Conservation (phyloP, 176 grass and related monocot genomes). For the Oryza coarctata region DNA sequence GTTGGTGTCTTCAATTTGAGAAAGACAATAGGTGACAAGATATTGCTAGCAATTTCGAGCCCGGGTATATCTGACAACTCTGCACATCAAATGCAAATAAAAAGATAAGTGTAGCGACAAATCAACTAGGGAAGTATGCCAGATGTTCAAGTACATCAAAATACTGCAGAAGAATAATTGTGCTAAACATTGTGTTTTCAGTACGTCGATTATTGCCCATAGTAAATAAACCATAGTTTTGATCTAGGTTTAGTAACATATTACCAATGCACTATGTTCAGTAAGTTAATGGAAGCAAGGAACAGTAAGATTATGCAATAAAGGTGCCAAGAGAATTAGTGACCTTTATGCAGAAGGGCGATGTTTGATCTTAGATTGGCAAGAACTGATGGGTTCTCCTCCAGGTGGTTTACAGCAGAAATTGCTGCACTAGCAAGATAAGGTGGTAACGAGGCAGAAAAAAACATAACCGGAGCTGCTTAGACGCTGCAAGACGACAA, state of each 20-base stretch:
- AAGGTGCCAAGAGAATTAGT: neutral
- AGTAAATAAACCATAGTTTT: neutral
- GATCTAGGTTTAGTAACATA: neutral
- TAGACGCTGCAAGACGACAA: constrained; percentile 44
- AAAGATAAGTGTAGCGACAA: neutral
- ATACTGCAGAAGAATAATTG: neutral
- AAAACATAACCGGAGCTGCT: constrained; percentile 66
- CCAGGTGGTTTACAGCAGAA: constrained; percentile 55
- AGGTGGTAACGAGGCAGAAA: constrained; percentile 58
- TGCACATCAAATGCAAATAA: constrained; percentile 33
- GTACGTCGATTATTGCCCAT: neutral
- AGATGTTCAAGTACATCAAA: neutral
- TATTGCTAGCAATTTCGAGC: constrained; percentile 45
- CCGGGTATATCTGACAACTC: constrained; percentile 43
- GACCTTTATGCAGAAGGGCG: constrained; percentile 44
- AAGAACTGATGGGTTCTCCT: constrained; percentile 51
- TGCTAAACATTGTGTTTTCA: neutral
- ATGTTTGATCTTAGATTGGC: constrained; percentile 40
- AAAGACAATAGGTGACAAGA: constrained; percentile 48
- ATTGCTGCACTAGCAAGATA: constrained; percentile 61
- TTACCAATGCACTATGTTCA: neutral
- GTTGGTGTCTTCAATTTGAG: constrained; percentile 55
- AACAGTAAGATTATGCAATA: neutral
- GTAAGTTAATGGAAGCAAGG: neutral
- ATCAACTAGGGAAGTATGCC: neutral